phyloP scores from a whole-genome alignment of 2,329 filamentous ascomycete species.

The Colletotrichum noveboracense region DNA sequence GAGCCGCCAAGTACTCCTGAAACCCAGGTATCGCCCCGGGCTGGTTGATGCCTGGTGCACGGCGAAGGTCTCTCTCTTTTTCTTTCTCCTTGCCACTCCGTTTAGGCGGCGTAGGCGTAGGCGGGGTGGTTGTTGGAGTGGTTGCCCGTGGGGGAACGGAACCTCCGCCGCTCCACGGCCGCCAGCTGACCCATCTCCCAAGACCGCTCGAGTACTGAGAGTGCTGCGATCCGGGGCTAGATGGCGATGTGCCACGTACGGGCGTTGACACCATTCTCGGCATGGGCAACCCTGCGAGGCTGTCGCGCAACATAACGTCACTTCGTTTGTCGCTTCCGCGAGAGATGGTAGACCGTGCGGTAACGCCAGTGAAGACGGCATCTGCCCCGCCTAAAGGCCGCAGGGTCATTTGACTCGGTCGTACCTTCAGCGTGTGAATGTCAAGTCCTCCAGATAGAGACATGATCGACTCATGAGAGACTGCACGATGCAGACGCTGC shows the following conservation, averaged over 20 bases:
- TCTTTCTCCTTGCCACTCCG: slow-evolving; percentile 27
- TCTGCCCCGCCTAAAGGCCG: slow-evolving; percentile 58
- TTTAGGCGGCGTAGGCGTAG: slow-evolving; percentile 21
- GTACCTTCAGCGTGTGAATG: slow-evolving; percentile 80
- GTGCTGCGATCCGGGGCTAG: slow-evolving; percentile 28
- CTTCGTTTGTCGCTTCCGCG: slow-evolving; percentile 51
- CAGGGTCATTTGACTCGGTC: slow-evolving; percentile 76
- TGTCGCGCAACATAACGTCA: slow-evolving; percentile 64
- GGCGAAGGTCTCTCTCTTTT: slow-evolving; percentile 43
- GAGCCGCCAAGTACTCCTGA: slow-evolving; percentile 57
- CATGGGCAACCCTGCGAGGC: slow-evolving; percentile 44
- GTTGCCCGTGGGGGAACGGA: background rate
- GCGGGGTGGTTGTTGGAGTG: slow-evolving; percentile 15
- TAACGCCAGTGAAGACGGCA: slow-evolving; percentile 63
- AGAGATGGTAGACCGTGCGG: slow-evolving; percentile 63
- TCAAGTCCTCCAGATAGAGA: slow-evolving; percentile 88
- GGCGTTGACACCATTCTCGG: slow-evolving; percentile 36
- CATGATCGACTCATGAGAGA: slow-evolving; percentile 88
- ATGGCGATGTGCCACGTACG: slow-evolving; percentile 29
- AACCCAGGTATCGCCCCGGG: slow-evolving; percentile 77
- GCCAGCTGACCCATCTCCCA: slow-evolving; percentile 54
- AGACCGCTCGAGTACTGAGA: slow-evolving; percentile 31
- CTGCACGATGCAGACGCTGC: slow-evolving; percentile 63
- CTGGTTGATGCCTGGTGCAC: slow-evolving; percentile 80
- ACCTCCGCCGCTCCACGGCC: slow-evolving; percentile 46